phyloP scores from a whole-genome alignment of 208 protist species.

The Tritrichomonas musculus region DNA sequence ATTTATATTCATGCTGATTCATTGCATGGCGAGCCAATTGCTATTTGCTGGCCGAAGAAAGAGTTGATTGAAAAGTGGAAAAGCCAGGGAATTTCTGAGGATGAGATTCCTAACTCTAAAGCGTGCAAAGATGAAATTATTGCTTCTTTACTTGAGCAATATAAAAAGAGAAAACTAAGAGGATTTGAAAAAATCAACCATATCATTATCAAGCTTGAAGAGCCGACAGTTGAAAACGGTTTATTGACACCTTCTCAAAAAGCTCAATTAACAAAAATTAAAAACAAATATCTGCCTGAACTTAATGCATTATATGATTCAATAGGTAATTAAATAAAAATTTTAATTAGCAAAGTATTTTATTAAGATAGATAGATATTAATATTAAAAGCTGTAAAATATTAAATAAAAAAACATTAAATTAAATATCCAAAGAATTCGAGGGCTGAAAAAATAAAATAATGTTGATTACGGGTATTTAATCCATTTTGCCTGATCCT shows the following conservation, averaged over 20 bases:
- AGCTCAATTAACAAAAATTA: neutral
- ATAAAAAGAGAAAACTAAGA: neutral
- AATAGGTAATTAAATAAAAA: too few relatives aligned
- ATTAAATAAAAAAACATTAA: too few relatives aligned
- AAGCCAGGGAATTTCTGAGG: neutral
- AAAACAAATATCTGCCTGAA: neutral
- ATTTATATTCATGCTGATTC: conserved; percentile 19
- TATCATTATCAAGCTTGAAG: neutral
- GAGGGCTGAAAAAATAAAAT: too few relatives aligned
- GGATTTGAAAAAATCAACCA: conserved; percentile 20
- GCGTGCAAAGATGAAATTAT: neutral
- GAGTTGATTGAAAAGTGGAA: neutral
- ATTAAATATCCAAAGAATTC: too few relatives aligned
- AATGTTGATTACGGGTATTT: too few relatives aligned
- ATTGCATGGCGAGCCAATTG: neutral
- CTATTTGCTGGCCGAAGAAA: neutral
- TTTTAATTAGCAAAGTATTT: too few relatives aligned
- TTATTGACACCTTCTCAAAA: conserved; percentile 13
- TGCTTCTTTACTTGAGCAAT: neutral
- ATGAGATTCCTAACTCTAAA: neutral
- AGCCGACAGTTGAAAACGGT: conserved; percentile 30
- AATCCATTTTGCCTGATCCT: too few relatives aligned
- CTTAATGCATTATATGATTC: neutral
- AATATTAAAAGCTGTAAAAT: too few relatives aligned
- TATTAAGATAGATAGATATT: too few relatives aligned